phyloP scores from a whole-genome alignment of 208 protist species.

The Leishmania gerbilli region DNA sequence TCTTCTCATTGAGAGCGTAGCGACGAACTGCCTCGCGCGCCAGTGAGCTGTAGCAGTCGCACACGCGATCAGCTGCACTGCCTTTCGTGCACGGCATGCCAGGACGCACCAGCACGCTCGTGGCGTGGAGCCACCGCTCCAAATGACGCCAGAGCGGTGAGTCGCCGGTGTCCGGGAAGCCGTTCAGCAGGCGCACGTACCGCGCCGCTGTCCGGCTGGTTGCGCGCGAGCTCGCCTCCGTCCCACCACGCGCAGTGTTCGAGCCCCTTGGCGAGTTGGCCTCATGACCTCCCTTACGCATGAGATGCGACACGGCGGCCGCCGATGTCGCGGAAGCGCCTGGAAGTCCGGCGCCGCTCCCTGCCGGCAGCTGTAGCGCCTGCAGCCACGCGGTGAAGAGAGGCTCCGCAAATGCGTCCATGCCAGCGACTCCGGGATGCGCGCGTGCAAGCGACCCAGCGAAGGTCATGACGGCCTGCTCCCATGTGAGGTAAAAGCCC shows the following conservation, averaged over 20 bases:
- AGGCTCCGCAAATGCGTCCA: slow-evolving; percentile 71
- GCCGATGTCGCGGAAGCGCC: slow-evolving; percentile 10
- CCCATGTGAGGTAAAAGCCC: slow-evolving; percentile 35
- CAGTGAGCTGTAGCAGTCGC: slow-evolving; percentile 43
- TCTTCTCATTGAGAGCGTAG: not conserved
- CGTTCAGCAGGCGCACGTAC: slow-evolving; percentile 27
- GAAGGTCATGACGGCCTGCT: slow-evolving; percentile 33
- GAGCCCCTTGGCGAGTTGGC: too few relatives aligned
- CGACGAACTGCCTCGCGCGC: slow-evolving; percentile 30
- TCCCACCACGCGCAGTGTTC: not conserved
- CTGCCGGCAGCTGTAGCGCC: slow-evolving; percentile 45
- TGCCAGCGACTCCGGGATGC: slow-evolving; percentile 47
- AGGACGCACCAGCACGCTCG: slow-evolving; percentile 67
- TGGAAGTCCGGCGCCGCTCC: slow-evolving; percentile 11
- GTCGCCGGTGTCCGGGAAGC: slow-evolving; percentile 25
- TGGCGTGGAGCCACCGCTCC: slow-evolving; percentile 75
- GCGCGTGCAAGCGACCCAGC: slow-evolving; percentile 34
- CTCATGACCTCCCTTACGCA: not conserved
- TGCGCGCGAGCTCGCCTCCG: not conserved
- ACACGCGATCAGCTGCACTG: slow-evolving; percentile 31
- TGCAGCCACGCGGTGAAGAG: slow-evolving; percentile 63
- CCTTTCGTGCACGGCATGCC: slow-evolving; percentile 28
- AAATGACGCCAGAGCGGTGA: slow-evolving; percentile 81
- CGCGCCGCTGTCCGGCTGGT: slow-evolving; percentile 1
- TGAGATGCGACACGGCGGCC: slow-evolving; percentile 18